Conservation (phyloP, 345 rosid genomes). For the Pistacia atlantica region DNA sequence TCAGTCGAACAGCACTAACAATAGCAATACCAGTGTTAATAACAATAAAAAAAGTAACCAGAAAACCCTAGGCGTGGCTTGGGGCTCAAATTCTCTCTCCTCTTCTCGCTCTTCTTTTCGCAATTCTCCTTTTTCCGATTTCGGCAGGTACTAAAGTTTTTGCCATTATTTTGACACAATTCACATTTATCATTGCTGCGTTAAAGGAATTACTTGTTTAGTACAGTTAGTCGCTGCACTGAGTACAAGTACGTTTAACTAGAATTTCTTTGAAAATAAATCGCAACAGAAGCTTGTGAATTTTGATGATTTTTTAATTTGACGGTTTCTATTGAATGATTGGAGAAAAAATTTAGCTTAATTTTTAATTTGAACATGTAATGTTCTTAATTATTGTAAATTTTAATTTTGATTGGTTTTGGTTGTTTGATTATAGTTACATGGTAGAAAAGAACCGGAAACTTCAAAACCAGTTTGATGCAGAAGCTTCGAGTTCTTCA, state of each 20-base stretch:
- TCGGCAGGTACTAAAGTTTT: constrained; percentile 58
- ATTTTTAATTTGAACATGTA: neutral
- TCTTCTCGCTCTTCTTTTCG: constrained; percentile 75
- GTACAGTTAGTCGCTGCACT: neutral
- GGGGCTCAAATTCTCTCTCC: constrained; percentile 80
- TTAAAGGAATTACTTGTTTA: neutral
- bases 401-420: neutral
- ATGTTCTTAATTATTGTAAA: neutral
- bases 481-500: constrained; percentile 58
- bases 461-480: constrained; percentile 70
- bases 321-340: neutral
- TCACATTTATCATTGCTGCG: neutral
- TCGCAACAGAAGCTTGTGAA: neutral
- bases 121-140: constrained; percentile 73
- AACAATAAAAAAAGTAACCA: constrained; percentile 44
- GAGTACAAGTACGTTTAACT: neutral
- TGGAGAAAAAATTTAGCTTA: neutral
- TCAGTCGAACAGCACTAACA: constrained; percentile 39
- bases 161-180: neutral
- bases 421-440: constrained; percentile 51
- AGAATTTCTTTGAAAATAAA: neutral
- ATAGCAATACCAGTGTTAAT: constrained; percentile 22
- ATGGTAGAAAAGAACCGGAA: constrained; percentile 83
- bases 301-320: neutral
- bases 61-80: constrained; percentile 91